Evolutionary conservation across 129 eudicot genomes (phyloP).

Genomic region (Kitagawia praeruptora): DNA sequence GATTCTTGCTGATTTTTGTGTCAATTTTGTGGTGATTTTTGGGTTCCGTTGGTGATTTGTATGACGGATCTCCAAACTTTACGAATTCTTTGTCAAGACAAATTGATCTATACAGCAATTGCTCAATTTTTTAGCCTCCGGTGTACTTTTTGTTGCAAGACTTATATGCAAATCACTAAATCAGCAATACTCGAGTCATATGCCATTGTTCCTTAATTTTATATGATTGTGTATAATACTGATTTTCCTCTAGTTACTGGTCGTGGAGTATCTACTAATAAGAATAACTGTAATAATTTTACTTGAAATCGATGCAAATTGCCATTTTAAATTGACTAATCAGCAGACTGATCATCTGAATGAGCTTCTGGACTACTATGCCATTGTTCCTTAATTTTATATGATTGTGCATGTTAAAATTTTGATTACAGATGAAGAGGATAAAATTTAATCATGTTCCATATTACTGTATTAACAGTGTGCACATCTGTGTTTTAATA

Average conservation of each 20-base stretch:
- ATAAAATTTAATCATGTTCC: neutral
- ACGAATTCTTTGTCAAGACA: neutral
- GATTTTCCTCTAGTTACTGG: neutral
- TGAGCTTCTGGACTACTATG: neutral
- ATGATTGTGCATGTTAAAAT: too few species aligned
- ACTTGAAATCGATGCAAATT: neutral
- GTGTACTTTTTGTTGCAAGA: neutral
- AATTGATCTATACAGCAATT: neutral
- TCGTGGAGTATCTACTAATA: neutral
- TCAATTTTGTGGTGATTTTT: too few species aligned
- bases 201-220: neutral
- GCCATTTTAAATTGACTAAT: neutral
- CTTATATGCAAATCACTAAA: neutral
- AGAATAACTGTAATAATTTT: neutral
- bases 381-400: too few species aligned
- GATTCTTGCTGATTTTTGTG: too few species aligned
- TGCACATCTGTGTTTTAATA: neutral
- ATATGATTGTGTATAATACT: neutral
- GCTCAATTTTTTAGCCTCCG: neutral
- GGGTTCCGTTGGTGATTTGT: too few species aligned
- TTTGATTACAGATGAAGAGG: neutral
- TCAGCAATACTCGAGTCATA: neutral
- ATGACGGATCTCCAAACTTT: neutral
- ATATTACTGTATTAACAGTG: neutral
- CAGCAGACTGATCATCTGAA: neutral